Percentiles rank a stretch among this genome's conserved stretches.
phyloP scores from a whole-genome alignment of 75 land plant genomes.

The Pinus tabuliformis region DNA sequence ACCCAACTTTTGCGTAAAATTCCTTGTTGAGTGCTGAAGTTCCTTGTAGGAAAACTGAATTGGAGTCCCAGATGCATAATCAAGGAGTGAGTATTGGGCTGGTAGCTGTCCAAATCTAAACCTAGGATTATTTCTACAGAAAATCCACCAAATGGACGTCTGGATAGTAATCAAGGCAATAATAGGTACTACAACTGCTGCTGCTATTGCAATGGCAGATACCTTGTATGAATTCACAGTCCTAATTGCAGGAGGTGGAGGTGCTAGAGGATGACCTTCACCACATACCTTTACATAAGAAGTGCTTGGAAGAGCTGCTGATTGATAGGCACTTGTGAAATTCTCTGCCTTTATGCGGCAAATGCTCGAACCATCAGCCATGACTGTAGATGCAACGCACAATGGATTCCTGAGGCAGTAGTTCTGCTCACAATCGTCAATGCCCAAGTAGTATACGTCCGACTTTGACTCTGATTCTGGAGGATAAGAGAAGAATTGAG shows the following conservation, averaged over 20 bases:
- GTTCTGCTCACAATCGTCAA: constrained; percentile 36
- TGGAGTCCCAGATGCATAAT: constrained; percentile 78
- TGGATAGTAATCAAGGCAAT: constrained; percentile 20
- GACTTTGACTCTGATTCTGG: constrained; percentile 20
- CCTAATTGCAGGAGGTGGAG: neutral
- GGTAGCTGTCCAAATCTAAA: constrained; percentile 25
- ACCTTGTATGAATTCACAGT: neutral
- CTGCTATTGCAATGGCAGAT: neutral
- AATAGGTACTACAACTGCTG: constrained; percentile 6
- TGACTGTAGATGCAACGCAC: constrained; percentile 59
- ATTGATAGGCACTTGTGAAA: constrained; percentile 58
- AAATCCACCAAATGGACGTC: constrained; percentile 33
- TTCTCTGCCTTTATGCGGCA: constrained; percentile 36
- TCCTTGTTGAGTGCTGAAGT: constrained; percentile 59
- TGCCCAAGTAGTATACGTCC: constrained; percentile 18
- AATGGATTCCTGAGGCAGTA: constrained; percentile 24
- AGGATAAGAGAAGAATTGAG: constrained; percentile 47
- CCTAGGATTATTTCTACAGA: constrained; percentile 33
- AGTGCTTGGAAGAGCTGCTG: constrained; percentile 44
- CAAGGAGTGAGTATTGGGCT: constrained; percentile 55
- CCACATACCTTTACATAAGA: constrained; percentile 70
- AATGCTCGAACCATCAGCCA: constrained; percentile 56
- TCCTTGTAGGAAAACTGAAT: constrained; percentile 76
- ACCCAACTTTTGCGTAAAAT: constrained; percentile 77
- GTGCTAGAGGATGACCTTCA: constrained; percentile 25